phyloP scores from a whole-genome alignment of 768 basidiomycete species.

The Pholiota conissans region DNA sequence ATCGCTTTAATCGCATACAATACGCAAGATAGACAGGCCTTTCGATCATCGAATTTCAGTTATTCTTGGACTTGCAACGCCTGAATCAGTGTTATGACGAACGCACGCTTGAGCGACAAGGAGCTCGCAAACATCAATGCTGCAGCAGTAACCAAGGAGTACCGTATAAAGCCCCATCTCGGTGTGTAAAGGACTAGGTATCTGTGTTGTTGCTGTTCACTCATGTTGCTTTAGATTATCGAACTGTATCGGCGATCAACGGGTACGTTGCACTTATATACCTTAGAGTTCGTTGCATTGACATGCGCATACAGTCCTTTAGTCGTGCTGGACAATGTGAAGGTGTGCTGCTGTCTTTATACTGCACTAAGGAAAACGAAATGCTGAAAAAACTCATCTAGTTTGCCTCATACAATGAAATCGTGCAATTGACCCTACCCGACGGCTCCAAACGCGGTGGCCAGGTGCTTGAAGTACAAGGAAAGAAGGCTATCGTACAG shows the following conservation, averaged over 20 bases:
- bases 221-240: conserved; percentile 65
- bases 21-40: neutral
- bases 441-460: conserved; percentile 95
- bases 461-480: conserved; percentile 96
- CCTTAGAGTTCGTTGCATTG: conserved; percentile 6
- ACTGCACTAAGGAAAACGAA: neutral
- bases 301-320: conserved; percentile 62
- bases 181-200: conserved; percentile 46
- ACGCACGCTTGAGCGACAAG: conserved; percentile 66
- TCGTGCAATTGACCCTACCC: conserved; percentile 91
- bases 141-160: conserved; percentile 86
- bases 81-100: conserved; percentile 33
- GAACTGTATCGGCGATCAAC: conserved; percentile 98
- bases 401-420: conserved; percentile 99
- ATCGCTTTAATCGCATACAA: conserved; percentile 3
- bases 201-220: neutral
- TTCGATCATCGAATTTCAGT: neutral
- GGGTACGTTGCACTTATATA: conserved; percentile 57
- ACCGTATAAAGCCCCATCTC: conserved; percentile 85
- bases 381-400: conserved; percentile 27
- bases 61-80: neutral
- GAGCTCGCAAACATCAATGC: conserved; percentile 83
- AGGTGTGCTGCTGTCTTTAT: conserved; percentile 45
- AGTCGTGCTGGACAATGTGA: conserved; percentile 98
- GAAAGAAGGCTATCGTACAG: conserved; percentile 98